Base-by-base conservation (phyloP, 345 rosid species). In the Anastatica hierochuntica region DNA sequence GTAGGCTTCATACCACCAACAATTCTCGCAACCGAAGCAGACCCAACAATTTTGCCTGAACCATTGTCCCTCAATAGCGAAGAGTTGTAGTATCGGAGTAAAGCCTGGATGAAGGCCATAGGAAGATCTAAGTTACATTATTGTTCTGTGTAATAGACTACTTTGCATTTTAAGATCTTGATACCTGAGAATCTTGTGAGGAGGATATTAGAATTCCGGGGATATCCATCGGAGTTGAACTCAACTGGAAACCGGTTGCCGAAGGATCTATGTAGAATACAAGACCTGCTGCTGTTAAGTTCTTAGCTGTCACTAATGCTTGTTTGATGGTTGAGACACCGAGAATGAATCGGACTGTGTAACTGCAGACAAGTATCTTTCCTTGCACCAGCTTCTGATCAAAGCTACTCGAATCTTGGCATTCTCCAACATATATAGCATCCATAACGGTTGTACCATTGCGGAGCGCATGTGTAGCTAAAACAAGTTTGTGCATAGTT, bases 191-290 rank as follows among this genome's bases (percentile, higher is more conserved):
- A 74, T 87, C 95, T 53, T 81, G 84, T 3, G 96, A 60, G 18
- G 95, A 77, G 16, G 95, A 77, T 70, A 90, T 75, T 53, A 90
- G 74, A 72, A 90, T 77, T 67, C 98, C 96, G 2, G 98, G 83
- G 49, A 87, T 79, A 53, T 58, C 68, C 92, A 90, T 58, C 23
- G 98, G 98, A 21, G 62, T 84, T 27, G 98, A 95, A 68, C 77
- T 87, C 47, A 90, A 81, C 89, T 81, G 96, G 72, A 79, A 90
- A 35, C 96, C 96, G 1, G 80, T 72, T 7, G 89, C 80, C 33
- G 79, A 87, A 49, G 98, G 81, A 76, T 90, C 96, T 85, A 84
- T 75, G 52, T 70, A 87, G 76, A 90, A 87, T 66, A 87, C 90
- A 44, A 90, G 76, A 10, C 95, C 98, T 41, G 79, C 78, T 36